Conservation (phyloP, 2,329 filamentous ascomycete genomes). For the Remersonia thermophila region DNA sequence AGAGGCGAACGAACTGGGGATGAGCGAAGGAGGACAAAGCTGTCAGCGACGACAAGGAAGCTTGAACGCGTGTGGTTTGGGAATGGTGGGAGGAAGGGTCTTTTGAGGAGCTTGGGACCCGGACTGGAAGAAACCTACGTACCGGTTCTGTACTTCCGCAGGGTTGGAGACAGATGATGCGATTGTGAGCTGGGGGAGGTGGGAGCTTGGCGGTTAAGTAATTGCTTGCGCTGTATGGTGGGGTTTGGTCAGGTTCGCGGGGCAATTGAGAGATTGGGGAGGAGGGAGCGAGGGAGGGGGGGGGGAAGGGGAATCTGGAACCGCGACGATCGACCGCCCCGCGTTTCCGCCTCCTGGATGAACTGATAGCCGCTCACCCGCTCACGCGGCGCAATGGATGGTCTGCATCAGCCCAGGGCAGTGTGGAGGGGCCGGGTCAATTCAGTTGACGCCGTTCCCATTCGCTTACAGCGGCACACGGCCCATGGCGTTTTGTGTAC, state of each 20-base stretch:
- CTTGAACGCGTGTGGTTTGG: not conserved
- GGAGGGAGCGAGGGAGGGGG: no score
- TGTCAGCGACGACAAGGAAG: no score
- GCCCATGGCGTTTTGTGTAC: no score
- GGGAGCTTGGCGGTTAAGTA: not conserved
- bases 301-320: conserved; percentile 4
- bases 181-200: no score
- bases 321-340: not conserved
- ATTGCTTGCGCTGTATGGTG: conserved; percentile 10
- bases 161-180: not conserved
- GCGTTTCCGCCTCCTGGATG: not conserved
- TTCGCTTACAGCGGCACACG: no score
- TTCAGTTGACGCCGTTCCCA: not conserved
- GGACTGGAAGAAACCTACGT: no score
- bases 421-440: conserved; percentile 5
- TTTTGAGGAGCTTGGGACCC: no score
- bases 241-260: not conserved
- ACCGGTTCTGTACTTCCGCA: no score
- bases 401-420: no score
- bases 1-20: conserved; percentile 1
- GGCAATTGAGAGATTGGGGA: no score
- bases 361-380: not conserved
- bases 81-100: no score
- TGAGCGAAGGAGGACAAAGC: not conserved
- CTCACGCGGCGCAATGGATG: conserved; percentile 2